Conservation (phyloP, 2,329 filamentous ascomycete species). For the Cladophialophora bantiana region DNA sequence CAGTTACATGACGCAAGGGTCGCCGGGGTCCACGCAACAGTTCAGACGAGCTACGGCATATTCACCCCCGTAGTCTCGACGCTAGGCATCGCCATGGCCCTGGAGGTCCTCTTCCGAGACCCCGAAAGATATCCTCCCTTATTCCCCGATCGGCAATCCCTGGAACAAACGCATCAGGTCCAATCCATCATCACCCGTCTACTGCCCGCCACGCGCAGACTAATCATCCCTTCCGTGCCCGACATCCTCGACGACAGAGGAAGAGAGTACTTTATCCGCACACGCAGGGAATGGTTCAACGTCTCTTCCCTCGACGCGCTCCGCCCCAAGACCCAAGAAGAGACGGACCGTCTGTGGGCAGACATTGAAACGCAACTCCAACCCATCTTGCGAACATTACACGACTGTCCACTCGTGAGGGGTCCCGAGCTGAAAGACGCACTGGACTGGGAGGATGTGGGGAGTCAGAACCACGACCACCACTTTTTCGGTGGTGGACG, state of each 20-base stretch:
- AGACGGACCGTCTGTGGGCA: constrained; percentile 15
- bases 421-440: constrained; percentile 9
- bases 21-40: neutral
- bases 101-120: constrained; percentile 10
- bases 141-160: constrained; percentile 7
- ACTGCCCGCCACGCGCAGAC: constrained; percentile 7
- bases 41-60: constrained; percentile 4
- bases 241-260: constrained; percentile 23
- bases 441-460: neutral
- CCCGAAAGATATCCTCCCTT: constrained; percentile 1
- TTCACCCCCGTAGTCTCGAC: constrained; percentile 7
- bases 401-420: neutral
- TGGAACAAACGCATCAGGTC: constrained; percentile 4
- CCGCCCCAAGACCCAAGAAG: constrained; percentile 11
- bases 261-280: constrained; percentile 20
- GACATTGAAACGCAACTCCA: constrained; percentile 3
- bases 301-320: constrained; percentile 16
- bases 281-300: constrained; percentile 18
- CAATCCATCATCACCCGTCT: constrained; percentile 14
- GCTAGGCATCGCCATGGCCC: constrained; percentile 15
- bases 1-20: constrained; percentile 7
- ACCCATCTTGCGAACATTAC: constrained; percentile 1
- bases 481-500: no score
- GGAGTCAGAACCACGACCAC: neutral
- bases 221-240: constrained; percentile 22